Evolutionary conservation across 176 grass and related monocot genomes (phyloP).

Genomic region (Microstegium vimineum): DNA sequence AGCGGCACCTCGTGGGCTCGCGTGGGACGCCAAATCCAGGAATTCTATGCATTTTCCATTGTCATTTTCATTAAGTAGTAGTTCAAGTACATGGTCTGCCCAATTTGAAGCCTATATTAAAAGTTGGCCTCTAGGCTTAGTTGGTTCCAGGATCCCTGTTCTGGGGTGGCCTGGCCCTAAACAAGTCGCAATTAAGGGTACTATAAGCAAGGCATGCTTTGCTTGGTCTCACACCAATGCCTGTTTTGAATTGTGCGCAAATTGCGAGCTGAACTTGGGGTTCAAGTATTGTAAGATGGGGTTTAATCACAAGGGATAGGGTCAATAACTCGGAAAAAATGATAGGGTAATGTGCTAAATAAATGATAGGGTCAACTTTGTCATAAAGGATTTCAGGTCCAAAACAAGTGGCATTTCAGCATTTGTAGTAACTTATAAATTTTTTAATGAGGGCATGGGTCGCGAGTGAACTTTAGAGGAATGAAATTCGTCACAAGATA

Average conservation of each 20-base stretch:
- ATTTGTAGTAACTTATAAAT: background rate
- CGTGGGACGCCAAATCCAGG: background rate
- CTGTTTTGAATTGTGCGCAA: background rate
- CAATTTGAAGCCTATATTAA: background rate
- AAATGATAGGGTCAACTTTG: background rate
- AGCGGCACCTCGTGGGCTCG: constrained; percentile 13
- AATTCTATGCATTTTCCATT: background rate
- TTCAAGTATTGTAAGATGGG: background rate
- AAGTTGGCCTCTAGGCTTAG: background rate
- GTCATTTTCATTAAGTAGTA: background rate
- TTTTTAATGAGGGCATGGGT: background rate
- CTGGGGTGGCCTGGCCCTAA: background rate
- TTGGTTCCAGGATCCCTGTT: background rate
- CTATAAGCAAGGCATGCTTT: background rate
- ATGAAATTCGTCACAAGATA: background rate
- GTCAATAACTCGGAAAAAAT: background rate
- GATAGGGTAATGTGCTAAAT: background rate
- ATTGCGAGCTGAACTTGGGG: background rate
- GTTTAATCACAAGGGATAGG: background rate
- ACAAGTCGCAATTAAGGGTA: background rate
- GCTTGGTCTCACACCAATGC: background rate
- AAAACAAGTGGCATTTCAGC: background rate
- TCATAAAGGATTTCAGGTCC: background rate
- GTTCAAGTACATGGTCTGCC: background rate
- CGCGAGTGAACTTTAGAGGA: background rate